Base-by-base conservation (phyloP, 2,329 filamentous ascomycete species). In the Ophiostoma triangulosporum region DNA sequence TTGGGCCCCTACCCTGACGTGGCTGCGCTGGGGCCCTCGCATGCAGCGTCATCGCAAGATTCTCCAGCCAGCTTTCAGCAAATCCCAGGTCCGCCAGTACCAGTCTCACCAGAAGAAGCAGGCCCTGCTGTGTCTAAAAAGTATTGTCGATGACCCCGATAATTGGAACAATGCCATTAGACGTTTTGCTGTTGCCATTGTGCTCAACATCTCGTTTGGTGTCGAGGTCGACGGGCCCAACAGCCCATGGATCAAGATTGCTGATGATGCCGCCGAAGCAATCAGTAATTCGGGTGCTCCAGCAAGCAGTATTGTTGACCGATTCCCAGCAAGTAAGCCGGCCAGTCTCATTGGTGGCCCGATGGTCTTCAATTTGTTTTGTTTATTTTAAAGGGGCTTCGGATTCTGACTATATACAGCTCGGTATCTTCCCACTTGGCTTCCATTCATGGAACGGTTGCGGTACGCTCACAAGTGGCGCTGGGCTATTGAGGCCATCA, bases 141-240 rank as follows among this genome's bases (percentile, higher is more conserved):
- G 43, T 26, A 46, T 31, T 29, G 1, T 15, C n/a, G 15, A 29
- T 17, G 43, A 46, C 26, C 68, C 69, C 0, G 57, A 56, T 1
- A 57, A 64, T 1, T 73, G 70, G 70, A 66, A 71, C 33, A 61
- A 48, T 4, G 59, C 64, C n/a, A 46, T 71, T 48, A 58, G 65
- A 8, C 65, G 68, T 1, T 72, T 70, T 38, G 63, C 69, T 7
- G 67, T 68, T 0, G 70, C 69, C 6, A 61, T 73, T 22, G 68
- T 73, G 0, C 60, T 73, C 14, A 61, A 65, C 4, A 70, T 73
- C 12, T 69, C 69, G 1, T 73, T 72, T 57, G 71, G 71, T 7
- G 65, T 73, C 48, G 61, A 59, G 3, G 64, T 73, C 17, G 54
- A 65, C 4, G 60, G 61, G 20, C 64, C 71, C 32, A 48, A 63